A percentile compares a stretch with the other conserved stretches of the same genome.
Evolutionary conservation across 2,329 filamentous ascomycete species (phyloP).

Genomic region (Fusarium sp.): DNA sequence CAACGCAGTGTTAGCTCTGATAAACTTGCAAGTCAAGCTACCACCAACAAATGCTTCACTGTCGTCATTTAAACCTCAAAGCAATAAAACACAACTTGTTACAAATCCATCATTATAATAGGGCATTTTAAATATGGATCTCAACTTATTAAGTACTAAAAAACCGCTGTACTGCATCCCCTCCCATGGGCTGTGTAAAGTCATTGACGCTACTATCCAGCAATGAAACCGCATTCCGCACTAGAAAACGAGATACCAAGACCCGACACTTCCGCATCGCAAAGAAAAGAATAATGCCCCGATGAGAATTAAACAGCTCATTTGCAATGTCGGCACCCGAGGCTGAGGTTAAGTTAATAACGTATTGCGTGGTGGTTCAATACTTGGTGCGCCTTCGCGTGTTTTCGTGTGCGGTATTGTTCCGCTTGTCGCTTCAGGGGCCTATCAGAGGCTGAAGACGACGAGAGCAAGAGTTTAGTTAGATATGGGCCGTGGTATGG

Average conservation of each 20-base stretch:
- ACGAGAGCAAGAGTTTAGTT: conserved; percentile 7
- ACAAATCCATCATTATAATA: neutral
- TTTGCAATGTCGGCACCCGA: conserved; percentile 10
- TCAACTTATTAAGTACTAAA: neutral
- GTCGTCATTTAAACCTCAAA: neutral
- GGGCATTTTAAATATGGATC: conserved; percentile 9
- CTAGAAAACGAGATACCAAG: conserved; percentile 19
- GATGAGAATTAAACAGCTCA: conserved; percentile 6
- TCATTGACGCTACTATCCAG: conserved; percentile 32
- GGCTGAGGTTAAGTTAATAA: neutral
- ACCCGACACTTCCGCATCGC: conserved; percentile 10
- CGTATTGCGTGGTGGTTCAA: conserved; percentile 3
- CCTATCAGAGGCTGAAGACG: conserved; percentile 25
- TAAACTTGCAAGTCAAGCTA: neutral
- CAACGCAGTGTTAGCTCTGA: neutral
- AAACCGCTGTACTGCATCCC: neutral
- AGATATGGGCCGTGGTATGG: neutral
- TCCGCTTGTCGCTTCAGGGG: conserved; percentile 32
- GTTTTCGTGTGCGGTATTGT: conserved; percentile 24
- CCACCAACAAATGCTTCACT: neutral
- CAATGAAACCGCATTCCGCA: conserved; percentile 15
- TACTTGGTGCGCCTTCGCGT: conserved; percentile 23
- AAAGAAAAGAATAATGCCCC: too few relatives aligned
- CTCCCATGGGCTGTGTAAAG: conserved; percentile 2
- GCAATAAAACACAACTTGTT: neutral